These are phyloP conservation scores for Trichosanthes cucumerina DNA, from an alignment of 306 rosid species.

Conservation along the genomic window DNA sequence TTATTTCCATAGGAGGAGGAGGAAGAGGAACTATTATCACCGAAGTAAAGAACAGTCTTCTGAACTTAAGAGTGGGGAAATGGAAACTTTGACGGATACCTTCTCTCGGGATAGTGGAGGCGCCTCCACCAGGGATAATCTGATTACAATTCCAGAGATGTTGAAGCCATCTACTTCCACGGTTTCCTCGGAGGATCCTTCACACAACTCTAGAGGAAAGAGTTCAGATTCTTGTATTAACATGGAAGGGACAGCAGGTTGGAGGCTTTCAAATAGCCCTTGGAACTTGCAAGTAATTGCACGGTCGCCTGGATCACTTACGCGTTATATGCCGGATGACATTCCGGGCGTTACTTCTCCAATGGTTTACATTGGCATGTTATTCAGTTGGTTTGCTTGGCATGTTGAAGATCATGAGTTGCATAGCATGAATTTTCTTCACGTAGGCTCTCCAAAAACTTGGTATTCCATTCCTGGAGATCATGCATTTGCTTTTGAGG, in stretches of 20 bases:
- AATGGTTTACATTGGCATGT: constrained; percentile 95
- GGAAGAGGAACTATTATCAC: constrained; percentile 61
- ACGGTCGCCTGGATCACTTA: constrained; percentile 93
- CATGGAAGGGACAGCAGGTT: constrained; percentile 89
- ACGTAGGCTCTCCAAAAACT: constrained; percentile 89
- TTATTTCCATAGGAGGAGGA: constrained; percentile 47
- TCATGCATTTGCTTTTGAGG: constrained; percentile 83
- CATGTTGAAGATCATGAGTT: constrained; percentile 99
- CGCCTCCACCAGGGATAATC: constrained; percentile 18
- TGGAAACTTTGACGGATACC: constrained; percentile 14
- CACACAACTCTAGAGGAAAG: constrained; percentile 35
- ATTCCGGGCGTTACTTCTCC: constrained; percentile 99
- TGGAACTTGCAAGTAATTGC: constrained; percentile 98
- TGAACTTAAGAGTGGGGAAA: constrained; percentile 33
- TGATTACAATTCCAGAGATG: constrained; percentile 23
- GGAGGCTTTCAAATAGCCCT: constrained; percentile 97
- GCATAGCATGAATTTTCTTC: constrained; percentile 96
- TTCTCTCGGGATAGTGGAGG: constrained; percentile 19
- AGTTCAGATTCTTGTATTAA: constrained; percentile 36
- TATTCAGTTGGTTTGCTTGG: constrained; percentile 99
- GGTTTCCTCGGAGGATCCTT: constrained; percentile 33
- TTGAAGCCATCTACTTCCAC: constrained; percentile 26
- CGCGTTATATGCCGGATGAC: constrained; percentile 98
- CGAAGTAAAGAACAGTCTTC: constrained; percentile 38
- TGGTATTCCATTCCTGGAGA: constrained; percentile 98